Evolutionary conservation across 2,329 filamentous ascomycete genomes (phyloP).

Genomic region (Aspergillus sp.): DNA sequence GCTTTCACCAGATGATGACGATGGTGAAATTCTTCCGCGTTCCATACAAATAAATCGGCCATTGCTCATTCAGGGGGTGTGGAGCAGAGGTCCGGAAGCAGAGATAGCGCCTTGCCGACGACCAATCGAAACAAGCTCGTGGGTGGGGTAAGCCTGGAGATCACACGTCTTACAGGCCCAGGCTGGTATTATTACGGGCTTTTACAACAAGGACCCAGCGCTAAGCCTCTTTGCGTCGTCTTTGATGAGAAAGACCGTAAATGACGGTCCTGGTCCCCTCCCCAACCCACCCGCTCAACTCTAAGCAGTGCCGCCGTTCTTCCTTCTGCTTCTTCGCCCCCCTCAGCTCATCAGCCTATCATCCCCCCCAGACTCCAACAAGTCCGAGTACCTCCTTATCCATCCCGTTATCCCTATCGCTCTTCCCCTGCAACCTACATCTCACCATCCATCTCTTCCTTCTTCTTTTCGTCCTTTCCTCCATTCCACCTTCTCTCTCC

Average conservation of each 20-base stretch:
- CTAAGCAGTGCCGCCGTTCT: slow-evolving; percentile 20
- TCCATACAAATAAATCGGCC: slow-evolving; percentile 4
- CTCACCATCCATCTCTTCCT: slow-evolving; percentile 19
- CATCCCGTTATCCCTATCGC: slow-evolving; percentile 11
- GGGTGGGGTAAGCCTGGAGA: slow-evolving; percentile 15
- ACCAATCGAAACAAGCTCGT: slow-evolving; percentile 5
- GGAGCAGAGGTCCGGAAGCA: slow-evolving; percentile 17
- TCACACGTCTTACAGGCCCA: slow-evolving; percentile 13
- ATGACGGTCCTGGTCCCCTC: slow-evolving; percentile 2
- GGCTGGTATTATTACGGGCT: background rate
- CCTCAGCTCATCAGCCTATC: slow-evolving; percentile 9
- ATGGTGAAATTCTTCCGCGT: slow-evolving; percentile 8
- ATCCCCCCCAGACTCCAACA: slow-evolving; percentile 1
- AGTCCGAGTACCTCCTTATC: slow-evolving; percentile 17
- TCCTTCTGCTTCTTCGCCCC: slow-evolving; percentile 14
- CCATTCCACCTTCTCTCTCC: slow-evolving; percentile 14
- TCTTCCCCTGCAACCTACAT: slow-evolving; percentile 17
- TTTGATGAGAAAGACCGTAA: background rate
- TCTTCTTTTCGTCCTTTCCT: slow-evolving; percentile 20
- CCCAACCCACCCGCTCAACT: background rate
- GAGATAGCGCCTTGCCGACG: slow-evolving; percentile 4
- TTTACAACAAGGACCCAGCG: slow-evolving; percentile 23
- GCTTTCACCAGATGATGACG: background rate
- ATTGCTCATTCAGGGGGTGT: slow-evolving; percentile 21
- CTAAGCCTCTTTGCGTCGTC: background rate